Evolutionary conservation across 164 flowering plant genomes (phyloP), one percentile per base, ranked within the genome.

Genomic region (Stephania yunnanensis): DNA sequence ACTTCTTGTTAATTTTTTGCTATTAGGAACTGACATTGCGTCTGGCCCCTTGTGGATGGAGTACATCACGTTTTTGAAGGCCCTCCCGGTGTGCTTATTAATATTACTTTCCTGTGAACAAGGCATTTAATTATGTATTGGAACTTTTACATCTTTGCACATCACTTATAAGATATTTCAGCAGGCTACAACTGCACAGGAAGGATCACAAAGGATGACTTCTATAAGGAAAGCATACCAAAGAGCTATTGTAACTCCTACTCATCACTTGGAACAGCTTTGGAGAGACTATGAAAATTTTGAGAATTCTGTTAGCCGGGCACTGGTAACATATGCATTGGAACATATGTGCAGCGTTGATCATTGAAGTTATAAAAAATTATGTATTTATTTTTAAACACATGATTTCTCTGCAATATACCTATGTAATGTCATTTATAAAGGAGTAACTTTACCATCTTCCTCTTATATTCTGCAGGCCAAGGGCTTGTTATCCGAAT

Each of bases 211-310:
- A n/a, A n/a, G 96, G 52, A 93, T 93, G 97, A 91, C 87, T 80
- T 84, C 92, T 46, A 77, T 92, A 20, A 87, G 99, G 25, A 95
- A 95, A 88, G 87, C 80, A 61, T 95, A 92, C 72, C 99, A 95
- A 73, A 93, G 81, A 79, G 99, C 99, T 79, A 88, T 95, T 80
- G 83, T 95, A 42, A 95, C 92, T 74, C 98, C 98, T 20, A 92
- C 91, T 52, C 97, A 95, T 81, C 95, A 93, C 75, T 86, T 95
- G 78, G 99, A 95, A 72, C 98, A 93, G n/a, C n/a, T n/a, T n/a
- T n/a, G n/a, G n/a, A n/a, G n/a, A n/a, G n/a, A n/a, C n/a, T n/a
- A n/a, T n/a, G 74, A n/a, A n/a, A n/a, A n/a, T 15, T 2, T 2
- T n/a, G n/a, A n/a, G n/a, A n/a, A n/a, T n/a, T n/a, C n/a, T n/a